A percentile compares a stretch with the other conserved stretches of the same genome.
Conservation (phyloP, 1,284 basidiomycete species). For the Porogramme epimiltina region DNA sequence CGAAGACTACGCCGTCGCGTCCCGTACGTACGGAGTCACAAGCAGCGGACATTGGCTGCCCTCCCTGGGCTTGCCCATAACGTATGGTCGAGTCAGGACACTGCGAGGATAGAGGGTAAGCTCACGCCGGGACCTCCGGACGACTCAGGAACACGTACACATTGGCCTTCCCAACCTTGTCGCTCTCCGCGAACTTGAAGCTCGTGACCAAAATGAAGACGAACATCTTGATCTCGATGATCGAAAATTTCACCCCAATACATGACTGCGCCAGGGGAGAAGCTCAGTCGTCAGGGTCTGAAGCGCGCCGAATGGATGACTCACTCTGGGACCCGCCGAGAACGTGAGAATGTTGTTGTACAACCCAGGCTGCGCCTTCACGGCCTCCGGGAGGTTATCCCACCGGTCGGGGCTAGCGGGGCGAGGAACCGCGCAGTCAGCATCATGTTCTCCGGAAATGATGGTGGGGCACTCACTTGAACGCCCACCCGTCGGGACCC, state of each 20-base stretch:
- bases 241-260: constrained; percentile 76
- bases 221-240: constrained; percentile 80
- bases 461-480: constrained; percentile 52
- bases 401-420: constrained; percentile 70
- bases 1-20: neutral
- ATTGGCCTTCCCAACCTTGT: constrained; percentile 65
- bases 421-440: neutral
- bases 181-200: constrained; percentile 62
- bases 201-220: constrained; percentile 67
- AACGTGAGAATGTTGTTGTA: constrained; percentile 74
- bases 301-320: constrained; percentile 26
- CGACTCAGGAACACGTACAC: constrained; percentile 45
- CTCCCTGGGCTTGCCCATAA: constrained; percentile 56
- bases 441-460: neutral
- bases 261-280: constrained; percentile 56
- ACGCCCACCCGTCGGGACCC: constrained; percentile 77
- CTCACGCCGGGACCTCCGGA: neutral
- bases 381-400: constrained; percentile 71
- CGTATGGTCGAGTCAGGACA: constrained; percentile 72
- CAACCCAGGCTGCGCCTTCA: constrained; percentile 61
- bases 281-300: neutral
- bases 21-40: constrained; percentile 40
- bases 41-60: constrained; percentile 72
- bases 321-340: constrained; percentile 75
- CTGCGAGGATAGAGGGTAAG: constrained; percentile 36